Conservation (phyloP, 306 rosid genomes). For the Trifolium fragiferum region DNA sequence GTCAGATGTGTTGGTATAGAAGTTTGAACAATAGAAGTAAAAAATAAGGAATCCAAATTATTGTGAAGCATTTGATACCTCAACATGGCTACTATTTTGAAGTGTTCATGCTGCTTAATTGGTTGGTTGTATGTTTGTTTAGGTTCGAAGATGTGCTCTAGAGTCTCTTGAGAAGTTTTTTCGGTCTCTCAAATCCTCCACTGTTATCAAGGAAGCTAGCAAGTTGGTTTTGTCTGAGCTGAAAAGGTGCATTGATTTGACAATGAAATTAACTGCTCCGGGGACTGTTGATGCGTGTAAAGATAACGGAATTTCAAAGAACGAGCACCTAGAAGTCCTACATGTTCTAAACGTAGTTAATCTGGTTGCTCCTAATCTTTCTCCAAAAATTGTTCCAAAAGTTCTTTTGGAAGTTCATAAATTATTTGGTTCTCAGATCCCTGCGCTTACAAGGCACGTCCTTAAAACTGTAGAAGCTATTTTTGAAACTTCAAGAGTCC, state of each 20-base stretch:
- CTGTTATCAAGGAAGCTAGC: slow-evolving; percentile 74
- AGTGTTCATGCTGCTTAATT: background rate
- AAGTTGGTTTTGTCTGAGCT: slow-evolving; percentile 70
- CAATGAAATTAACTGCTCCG: slow-evolving; percentile 48
- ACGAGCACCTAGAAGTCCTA: slow-evolving; percentile 69
- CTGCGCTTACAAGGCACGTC: slow-evolving; percentile 63
- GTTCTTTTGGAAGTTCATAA: slow-evolving; percentile 59
- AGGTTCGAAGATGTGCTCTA: slow-evolving; percentile 92
- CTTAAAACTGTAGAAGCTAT: slow-evolving; percentile 66
- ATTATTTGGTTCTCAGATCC: slow-evolving; percentile 58
- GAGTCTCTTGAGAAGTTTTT: slow-evolving; percentile 75
- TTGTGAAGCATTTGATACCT: background rate
- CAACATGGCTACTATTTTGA: background rate
- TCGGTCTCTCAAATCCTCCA: slow-evolving; percentile 55
- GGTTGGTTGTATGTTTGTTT: slow-evolving; percentile 32
- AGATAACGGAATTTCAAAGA: slow-evolving; percentile 46
- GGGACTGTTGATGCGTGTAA: slow-evolving; percentile 47
- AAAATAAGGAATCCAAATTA: background rate
- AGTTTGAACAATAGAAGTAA: background rate
- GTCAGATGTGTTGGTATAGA: background rate
- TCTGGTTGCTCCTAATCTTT: slow-evolving; percentile 67
- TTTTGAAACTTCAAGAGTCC: slow-evolving; percentile 59
- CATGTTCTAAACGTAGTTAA: slow-evolving; percentile 72
- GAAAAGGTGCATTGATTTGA: slow-evolving; percentile 60
- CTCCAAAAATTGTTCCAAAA: slow-evolving; percentile 56